Base-by-base conservation (phyloP, 2,329 filamentous ascomycete species). In the Onygena corvina region DNA sequence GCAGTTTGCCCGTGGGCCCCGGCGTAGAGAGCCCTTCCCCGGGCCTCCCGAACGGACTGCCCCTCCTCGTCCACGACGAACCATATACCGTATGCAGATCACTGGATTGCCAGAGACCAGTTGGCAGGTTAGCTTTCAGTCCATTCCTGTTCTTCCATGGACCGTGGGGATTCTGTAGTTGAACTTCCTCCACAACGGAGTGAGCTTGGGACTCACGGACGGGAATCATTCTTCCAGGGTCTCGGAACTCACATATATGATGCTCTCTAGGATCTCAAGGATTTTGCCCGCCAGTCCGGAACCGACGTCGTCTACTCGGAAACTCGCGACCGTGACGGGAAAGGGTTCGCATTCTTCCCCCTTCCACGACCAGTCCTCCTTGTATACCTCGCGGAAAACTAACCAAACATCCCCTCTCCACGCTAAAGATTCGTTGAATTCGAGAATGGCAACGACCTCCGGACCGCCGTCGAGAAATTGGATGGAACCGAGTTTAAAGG, bases 221-320 rank as follows among this genome's bases (percentile, higher is more conserved):
- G n/a, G 7, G 7, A 8, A 8, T n/a, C 8, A 31, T 31, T 7
- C 30, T 46, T 33, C 25, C 30, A 30, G 42, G 30, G 21, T 21
- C 30, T 27, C 72, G 68, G 78, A 72, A 88, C 85, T 89, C 86
- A 92, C 84, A 76, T 77, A 34, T 16, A 38, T 50, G 16, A 59
- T 46, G 79, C 77, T 79, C 71, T 76, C 76, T 88, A 98, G 92
- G 92, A 98, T 71, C 81, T 98, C 49, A 98, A 98, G 85, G 92
- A 98, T 69, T 98, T 98, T 71, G 92, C 92, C 55, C 88, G 92
- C 66, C 86, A 93, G 69, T 93, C 90, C 68, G 88, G 88, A 69
- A 79, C 94, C 69, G 92, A 96, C 67, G 92, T 98, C 57, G 92
- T 98, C 62, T 98, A 94, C 68, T 95, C 89, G 57, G 92, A 98